Evolutionary conservation across 768 basidiomycete genomes (phyloP).

Genomic region (Agrocybe pediades): DNA sequence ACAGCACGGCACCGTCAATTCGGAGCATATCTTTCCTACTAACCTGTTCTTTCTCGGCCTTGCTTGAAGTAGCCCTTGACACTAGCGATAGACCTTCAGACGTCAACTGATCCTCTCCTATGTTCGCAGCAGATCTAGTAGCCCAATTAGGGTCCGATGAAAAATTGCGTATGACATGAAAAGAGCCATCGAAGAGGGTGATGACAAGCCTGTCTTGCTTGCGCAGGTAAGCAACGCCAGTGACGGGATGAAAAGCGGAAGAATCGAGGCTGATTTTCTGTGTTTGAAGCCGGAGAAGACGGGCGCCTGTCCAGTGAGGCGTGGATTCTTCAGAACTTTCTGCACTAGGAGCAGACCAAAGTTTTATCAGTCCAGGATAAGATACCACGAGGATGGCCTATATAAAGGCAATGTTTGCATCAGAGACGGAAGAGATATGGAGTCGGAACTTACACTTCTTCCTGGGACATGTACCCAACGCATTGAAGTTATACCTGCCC

Average conservation of each 20-base stretch:
- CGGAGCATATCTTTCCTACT: constrained; percentile 55
- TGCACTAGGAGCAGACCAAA: constrained; percentile 56
- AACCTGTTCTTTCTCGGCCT: constrained; percentile 42
- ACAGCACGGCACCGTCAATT: constrained; percentile 60
- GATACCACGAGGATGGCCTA: constrained; percentile 61
- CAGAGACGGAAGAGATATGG: neutral
- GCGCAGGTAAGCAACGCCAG: constrained; percentile 58
- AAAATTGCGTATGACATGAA: constrained; percentile 60
- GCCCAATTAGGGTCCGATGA: constrained; percentile 47
- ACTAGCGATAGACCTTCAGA: constrained; percentile 48
- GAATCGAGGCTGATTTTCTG: constrained; percentile 58
- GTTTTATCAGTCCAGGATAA: constrained; percentile 59
- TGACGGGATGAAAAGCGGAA: constrained; percentile 57
- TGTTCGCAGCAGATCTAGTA: constrained; percentile 3
- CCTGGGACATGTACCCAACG: constrained; percentile 51
- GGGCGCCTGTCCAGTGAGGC: constrained; percentile 49
- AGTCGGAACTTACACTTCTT: constrained; percentile 36
- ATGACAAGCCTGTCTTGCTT: constrained; percentile 56
- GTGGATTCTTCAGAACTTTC: constrained; percentile 15
- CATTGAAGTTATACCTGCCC: constrained; percentile 50
- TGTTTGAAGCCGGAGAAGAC: constrained; percentile 42
- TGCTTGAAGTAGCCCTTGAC: constrained; percentile 52
- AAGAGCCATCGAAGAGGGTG: constrained; percentile 69
- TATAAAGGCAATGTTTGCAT: neutral
- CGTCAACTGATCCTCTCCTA: constrained; percentile 25